A percentile compares a stretch with the other conserved stretches of the same genome.
Conservation (phyloP, 2,329 filamentous ascomycete genomes). For the Cladophialophora carrionii region DNA sequence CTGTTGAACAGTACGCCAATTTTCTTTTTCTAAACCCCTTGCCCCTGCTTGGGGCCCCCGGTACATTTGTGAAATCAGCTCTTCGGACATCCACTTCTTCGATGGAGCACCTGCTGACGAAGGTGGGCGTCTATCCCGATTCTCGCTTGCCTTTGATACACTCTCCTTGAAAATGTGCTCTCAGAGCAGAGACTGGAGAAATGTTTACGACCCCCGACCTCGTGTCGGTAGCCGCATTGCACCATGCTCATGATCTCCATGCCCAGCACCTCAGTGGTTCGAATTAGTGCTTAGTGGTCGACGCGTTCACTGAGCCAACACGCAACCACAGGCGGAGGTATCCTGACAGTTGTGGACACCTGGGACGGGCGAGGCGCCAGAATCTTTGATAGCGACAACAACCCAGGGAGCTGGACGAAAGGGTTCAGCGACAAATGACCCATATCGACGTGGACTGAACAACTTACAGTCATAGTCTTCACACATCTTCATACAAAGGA, state of each 20-base stretch:
- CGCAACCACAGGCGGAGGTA: conserved; percentile 10
- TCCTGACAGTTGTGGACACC: conserved; percentile 11
- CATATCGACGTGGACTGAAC: neutral
- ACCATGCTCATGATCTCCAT: neutral
- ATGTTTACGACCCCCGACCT: neutral
- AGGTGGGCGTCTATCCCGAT: neutral
- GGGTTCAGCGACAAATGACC: neutral
- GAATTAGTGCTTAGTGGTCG: neutral
- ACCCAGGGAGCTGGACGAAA: conserved; percentile 17
- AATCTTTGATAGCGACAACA: conserved; percentile 14
- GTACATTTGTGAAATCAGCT: neutral
- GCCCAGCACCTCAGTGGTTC: neutral
- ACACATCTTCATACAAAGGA: conserved; percentile 20
- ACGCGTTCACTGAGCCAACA: neutral
- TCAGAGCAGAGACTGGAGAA: neutral
- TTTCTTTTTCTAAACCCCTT: neutral
- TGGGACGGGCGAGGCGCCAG: neutral
- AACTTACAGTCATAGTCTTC: conserved; percentile 14
- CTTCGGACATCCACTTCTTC: neutral
- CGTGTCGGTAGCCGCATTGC: neutral
- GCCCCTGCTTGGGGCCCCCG: neutral
- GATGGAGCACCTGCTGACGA: neutral
- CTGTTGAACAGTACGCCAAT: too few species aligned
- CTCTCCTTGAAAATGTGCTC: neutral
- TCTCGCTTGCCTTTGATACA: neutral